Conservation (phyloP, 306 rosid genomes). For the Lablab purpureus region DNA sequence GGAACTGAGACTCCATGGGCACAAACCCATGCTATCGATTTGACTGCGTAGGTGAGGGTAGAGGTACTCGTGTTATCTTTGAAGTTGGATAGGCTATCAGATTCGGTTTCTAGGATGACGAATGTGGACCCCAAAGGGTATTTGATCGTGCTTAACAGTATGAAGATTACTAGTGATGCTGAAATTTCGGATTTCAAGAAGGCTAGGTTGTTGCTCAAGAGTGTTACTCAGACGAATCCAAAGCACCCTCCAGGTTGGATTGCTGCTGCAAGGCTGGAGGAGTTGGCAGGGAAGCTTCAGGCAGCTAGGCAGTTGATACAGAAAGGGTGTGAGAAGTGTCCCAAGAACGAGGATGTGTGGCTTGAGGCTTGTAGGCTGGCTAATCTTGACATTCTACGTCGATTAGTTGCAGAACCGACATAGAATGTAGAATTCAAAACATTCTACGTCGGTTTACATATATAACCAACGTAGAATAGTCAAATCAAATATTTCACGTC, state of each 20-base stretch:
- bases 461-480: too few relatives aligned
- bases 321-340: constrained; percentile 92
- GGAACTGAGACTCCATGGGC: constrained; percentile 89
- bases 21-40: constrained; percentile 89
- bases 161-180: constrained; percentile 92
- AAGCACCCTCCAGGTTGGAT: constrained; percentile 95
- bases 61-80: constrained; percentile 84
- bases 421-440: too few relatives aligned
- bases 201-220: constrained; percentile 83
- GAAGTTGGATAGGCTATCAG: constrained; percentile 83
- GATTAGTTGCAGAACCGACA: too few relatives aligned
- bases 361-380: constrained; percentile 90
- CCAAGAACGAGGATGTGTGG: constrained; percentile 92
- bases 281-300: constrained; percentile 86
- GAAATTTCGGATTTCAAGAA: constrained; percentile 89
- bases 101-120: constrained; percentile 80
- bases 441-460: too few relatives aligned
- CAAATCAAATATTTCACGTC: too few relatives aligned
- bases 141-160: constrained; percentile 78
- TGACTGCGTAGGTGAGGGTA: constrained; percentile 97
- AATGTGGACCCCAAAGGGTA: constrained; percentile 88
- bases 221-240: constrained; percentile 88
- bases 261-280: constrained; percentile 91
- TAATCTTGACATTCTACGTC: too few relatives aligned
- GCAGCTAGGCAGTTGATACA: constrained; percentile 81